phyloP scores from a whole-genome alignment of 306 rosid genomes.

The Quercus cerris region DNA sequence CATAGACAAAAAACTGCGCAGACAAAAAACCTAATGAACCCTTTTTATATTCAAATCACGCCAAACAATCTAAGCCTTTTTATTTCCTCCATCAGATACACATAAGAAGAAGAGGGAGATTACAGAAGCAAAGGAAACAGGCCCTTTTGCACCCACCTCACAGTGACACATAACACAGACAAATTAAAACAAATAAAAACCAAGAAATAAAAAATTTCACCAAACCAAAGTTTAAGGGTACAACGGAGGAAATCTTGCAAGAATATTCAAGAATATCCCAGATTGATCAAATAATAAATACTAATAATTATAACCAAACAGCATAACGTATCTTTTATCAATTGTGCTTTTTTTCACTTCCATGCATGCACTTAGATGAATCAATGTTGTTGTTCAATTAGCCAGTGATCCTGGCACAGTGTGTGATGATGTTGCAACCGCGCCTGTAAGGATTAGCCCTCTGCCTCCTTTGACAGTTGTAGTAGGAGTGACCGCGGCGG shows the following conservation, averaged over 20 bases:
- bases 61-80: background rate
- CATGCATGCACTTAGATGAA: background rate
- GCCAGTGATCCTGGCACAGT: constrained; percentile 41
- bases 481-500: constrained; percentile 52
- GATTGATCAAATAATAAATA: background rate
- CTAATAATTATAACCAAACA: background rate
- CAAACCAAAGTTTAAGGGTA: background rate
- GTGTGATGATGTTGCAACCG: constrained; percentile 39
- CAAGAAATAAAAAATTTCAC: background rate
- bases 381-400: background rate
- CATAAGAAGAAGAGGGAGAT: background rate
- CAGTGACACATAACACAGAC: background rate
- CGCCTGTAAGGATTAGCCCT: constrained; percentile 47
- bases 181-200: background rate
- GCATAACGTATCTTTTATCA: background rate
- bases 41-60: background rate
- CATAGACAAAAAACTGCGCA: background rate
- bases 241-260: background rate
- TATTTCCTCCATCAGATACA: constrained; percentile 7
- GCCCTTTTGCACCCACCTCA: constrained; percentile 1
- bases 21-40: background rate
- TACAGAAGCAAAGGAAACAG: background rate
- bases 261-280: background rate
- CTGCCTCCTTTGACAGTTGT: constrained; percentile 27
- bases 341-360: background rate